Evolutionary conservation across 1,139 yeast species (phyloP).

Genomic region (Suzukiozyma palmioleophila): DNA sequence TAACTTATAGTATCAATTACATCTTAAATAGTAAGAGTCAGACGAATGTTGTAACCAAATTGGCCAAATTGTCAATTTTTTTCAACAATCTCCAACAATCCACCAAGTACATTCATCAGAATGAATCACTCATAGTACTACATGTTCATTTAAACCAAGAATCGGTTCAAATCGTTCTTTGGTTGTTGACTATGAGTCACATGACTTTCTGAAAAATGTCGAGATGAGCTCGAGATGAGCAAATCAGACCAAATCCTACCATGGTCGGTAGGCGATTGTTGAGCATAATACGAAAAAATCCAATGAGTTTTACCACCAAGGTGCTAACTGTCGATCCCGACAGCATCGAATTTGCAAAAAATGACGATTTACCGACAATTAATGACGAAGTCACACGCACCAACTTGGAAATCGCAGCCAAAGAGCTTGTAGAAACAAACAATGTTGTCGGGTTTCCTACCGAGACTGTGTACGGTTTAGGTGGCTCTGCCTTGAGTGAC

Average conservation of each 20-base stretch:
- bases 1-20: too few species aligned
- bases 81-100: background rate
- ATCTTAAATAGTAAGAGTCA: too few species aligned
- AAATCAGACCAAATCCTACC: background rate
- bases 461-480: constrained; percentile 94
- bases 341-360: constrained; percentile 21
- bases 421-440: constrained; percentile 43
- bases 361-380: constrained; percentile 34
- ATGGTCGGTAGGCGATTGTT: constrained; percentile 1
- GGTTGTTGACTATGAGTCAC: constrained; percentile 1
- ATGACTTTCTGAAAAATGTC: constrained; percentile 1
- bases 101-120: too few species aligned
- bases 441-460: constrained; percentile 90
- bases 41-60: too few species aligned
- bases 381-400: constrained; percentile 45
- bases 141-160: too few species aligned
- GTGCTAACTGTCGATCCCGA: constrained; percentile 29
- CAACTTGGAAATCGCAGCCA: constrained; percentile 56
- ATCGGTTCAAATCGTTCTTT: too few species aligned
- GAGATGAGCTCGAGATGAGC: constrained; percentile 4
- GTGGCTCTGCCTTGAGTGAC: constrained; percentile 78
- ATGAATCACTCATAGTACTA: too few species aligned
- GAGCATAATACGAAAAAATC: constrained; percentile 3
- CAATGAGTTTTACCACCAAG: constrained; percentile 18
- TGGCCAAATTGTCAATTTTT: constrained; percentile 2